phyloP scores from a whole-genome alignment of 306 rosid species.

The Acacia melanoxylon region DNA sequence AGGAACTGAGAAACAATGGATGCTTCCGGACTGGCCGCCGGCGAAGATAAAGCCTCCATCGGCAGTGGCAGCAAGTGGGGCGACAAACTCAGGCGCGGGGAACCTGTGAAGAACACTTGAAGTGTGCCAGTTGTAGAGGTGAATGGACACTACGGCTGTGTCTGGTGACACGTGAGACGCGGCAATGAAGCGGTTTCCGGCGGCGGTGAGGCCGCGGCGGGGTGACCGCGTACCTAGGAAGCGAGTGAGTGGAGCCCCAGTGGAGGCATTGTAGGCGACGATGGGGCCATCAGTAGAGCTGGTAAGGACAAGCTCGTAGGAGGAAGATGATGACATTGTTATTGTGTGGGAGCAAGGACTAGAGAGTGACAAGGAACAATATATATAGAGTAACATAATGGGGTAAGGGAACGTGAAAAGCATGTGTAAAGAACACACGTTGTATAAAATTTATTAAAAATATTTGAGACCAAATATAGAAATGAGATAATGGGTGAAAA shows the following conservation, averaged over 20 bases:
- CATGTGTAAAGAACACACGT: not conserved
- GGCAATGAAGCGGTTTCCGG: conserved; percentile 41
- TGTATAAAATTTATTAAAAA: too few species aligned
- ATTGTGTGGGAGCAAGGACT: not conserved
- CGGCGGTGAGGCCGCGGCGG: conserved; percentile 43
- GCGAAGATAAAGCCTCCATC: conserved; percentile 60
- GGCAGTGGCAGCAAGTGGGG: conserved; percentile 51
- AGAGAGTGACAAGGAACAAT: not conserved
- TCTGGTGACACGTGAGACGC: conserved; percentile 57
- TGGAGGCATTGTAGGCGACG: conserved; percentile 49
- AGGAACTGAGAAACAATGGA: conserved; percentile 49
- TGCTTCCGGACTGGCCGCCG: conserved; percentile 67
- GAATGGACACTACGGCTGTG: conserved; percentile 60
- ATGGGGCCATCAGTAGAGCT: conserved; percentile 65
- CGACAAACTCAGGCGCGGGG: conserved; percentile 60
- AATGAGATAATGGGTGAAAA: too few species aligned
- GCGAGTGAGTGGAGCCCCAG: conserved; percentile 34
- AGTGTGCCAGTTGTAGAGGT: conserved; percentile 65
- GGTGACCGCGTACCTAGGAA: conserved; percentile 59
- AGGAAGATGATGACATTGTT: conserved; percentile 45
- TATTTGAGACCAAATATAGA: too few species aligned
- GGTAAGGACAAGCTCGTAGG: conserved; percentile 57
- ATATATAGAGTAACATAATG: too few species aligned
- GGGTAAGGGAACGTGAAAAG: conserved; percentile 26
- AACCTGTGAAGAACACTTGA: conserved; percentile 45